These are phyloP conservation scores for Fusarium tricinctum DNA, from an alignment of 2,329 filamentous ascomycete genomes.

Conservation along the genomic window DNA sequence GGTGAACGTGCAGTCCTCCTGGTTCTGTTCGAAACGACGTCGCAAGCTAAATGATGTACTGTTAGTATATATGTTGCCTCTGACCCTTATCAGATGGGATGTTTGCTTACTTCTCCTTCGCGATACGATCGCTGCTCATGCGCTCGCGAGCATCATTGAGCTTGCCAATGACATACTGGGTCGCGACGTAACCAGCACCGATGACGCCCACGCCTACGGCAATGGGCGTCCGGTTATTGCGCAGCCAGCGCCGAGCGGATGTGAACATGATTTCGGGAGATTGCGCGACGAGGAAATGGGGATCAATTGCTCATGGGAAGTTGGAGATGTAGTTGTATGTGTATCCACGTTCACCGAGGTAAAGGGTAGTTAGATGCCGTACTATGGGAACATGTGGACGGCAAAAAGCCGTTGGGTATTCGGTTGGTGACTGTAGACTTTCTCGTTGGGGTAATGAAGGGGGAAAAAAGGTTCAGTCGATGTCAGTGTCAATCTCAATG, in stretches of 20 bases:
- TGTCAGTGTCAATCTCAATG: slow-evolving; percentile 18
- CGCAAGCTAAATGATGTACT: slow-evolving; percentile 74
- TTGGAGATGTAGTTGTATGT: slow-evolving; percentile 13
- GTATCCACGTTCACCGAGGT: slow-evolving; percentile 16
- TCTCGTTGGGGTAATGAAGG: slow-evolving; percentile 20
- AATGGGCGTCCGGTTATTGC: slow-evolving; percentile 90
- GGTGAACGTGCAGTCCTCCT: slow-evolving; percentile 98
- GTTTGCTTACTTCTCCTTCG: slow-evolving; percentile 87
- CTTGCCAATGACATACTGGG: slow-evolving; percentile 92
- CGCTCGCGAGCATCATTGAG: slow-evolving; percentile 94
- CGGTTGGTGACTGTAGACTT: slow-evolving; percentile 5
- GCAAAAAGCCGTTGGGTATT: slow-evolving; percentile 20
- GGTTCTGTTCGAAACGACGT: slow-evolving; percentile 97
- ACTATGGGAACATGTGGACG: slow-evolving; percentile 28
- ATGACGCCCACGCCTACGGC: slow-evolving; percentile 89
- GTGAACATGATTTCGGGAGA: slow-evolving; percentile 65
- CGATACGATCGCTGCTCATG: slow-evolving; percentile 95
- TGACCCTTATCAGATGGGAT: not conserved
- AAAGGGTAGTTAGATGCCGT: not conserved
- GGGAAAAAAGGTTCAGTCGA: slow-evolving; percentile 14
- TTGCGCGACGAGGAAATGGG: slow-evolving; percentile 2
- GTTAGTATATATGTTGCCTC: slow-evolving; percentile 12
- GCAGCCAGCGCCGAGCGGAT: slow-evolving; percentile 89
- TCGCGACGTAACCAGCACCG: slow-evolving; percentile 90
- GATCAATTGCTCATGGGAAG: slow-evolving; percentile 39